phyloP scores from a whole-genome alignment of 768 basidiomycete genomes.

The Podaxis sp. region DNA sequence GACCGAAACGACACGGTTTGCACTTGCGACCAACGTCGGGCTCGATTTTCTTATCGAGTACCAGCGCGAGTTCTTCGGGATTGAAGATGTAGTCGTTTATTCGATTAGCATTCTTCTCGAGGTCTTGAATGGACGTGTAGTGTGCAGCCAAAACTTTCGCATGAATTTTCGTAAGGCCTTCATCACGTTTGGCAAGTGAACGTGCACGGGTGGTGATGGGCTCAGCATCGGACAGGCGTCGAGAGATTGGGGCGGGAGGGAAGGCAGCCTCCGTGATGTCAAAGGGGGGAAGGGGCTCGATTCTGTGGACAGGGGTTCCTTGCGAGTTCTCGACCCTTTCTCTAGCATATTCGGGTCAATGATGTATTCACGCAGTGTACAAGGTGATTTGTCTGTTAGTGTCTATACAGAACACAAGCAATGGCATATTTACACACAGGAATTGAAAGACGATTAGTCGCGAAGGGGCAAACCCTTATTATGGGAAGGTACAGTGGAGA shows the following conservation, averaged over 20 bases:
- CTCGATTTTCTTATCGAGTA: slow-evolving; percentile 33
- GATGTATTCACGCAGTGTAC: too few relatives aligned
- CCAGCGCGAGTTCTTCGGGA: slow-evolving; percentile 32
- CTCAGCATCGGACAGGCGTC: slow-evolving; percentile 12
- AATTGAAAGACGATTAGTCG: too few relatives aligned
- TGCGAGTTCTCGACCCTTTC: too few relatives aligned
- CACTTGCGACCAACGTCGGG: slow-evolving; percentile 30
- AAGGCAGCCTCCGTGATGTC: slow-evolving; percentile 24
- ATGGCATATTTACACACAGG: too few relatives aligned
- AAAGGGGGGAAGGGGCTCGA: slow-evolving; percentile 27
- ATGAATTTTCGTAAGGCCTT: slow-evolving; percentile 16
- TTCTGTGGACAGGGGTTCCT: slow-evolving; percentile 21
- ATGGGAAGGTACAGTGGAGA: background rate
- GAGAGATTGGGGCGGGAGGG: slow-evolving; percentile 8
- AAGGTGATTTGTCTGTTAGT: too few relatives aligned
- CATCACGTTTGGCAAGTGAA: slow-evolving; percentile 19
- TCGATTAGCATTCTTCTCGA: slow-evolving; percentile 20
- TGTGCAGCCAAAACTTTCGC: slow-evolving; percentile 13
- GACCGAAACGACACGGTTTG: slow-evolving; percentile 32
- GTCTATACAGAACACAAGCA: too few relatives aligned
- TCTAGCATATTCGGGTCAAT: too few relatives aligned
- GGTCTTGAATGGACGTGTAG: slow-evolving; percentile 24
- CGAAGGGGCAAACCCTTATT: too few relatives aligned
- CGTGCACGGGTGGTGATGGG: slow-evolving; percentile 15
- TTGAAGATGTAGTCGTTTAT: slow-evolving; percentile 29